These are phyloP conservation scores for Coemansia sp. DNA, from an alignment of 192 early-diverging fungal species.

Conservation along the genomic window DNA sequence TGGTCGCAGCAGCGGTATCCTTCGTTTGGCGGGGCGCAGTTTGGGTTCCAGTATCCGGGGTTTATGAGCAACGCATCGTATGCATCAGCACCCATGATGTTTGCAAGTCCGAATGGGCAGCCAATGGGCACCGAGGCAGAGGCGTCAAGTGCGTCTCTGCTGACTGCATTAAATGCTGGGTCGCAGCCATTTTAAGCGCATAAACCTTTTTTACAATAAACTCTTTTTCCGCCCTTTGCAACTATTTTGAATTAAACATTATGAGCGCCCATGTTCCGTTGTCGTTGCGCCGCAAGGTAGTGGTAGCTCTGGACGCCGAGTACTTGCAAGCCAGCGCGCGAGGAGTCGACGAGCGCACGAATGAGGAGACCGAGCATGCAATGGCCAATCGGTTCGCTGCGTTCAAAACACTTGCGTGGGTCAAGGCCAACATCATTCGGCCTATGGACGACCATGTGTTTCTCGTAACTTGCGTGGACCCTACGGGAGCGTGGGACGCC, in stretches of 20 bases:
- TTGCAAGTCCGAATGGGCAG: no score
- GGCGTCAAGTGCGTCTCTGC: slow-evolving; percentile 12
- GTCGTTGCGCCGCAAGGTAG: slow-evolving; percentile 48
- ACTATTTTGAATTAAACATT: background rate
- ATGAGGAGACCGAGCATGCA: background rate
- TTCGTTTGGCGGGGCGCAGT: slow-evolving; percentile 7
- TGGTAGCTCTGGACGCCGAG: slow-evolving; percentile 44
- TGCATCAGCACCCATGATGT: slow-evolving; percentile 18
- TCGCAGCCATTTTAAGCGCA: slow-evolving; percentile 28
- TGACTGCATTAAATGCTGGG: slow-evolving; percentile 26
- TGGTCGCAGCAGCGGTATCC: slow-evolving; percentile 13
- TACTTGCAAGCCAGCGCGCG: slow-evolving; percentile 7
- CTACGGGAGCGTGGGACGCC: background rate
- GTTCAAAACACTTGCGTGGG: slow-evolving; percentile 50
- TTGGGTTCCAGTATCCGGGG: slow-evolving; percentile 13
- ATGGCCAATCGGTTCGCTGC: slow-evolving; percentile 18
- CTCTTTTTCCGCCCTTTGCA: background rate
- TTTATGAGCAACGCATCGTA: slow-evolving; percentile 7
- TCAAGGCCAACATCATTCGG: slow-evolving; percentile 45
- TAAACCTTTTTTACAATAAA: background rate
- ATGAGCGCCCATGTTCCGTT: slow-evolving; percentile 32
- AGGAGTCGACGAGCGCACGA: background rate
- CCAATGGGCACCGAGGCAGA: background rate
- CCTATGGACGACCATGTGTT: slow-evolving; percentile 44
- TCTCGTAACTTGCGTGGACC: slow-evolving; percentile 27